A percentile compares a stretch with the other conserved stretches of the same genome.
These are phyloP conservation scores for Xylaria sp. DNA, from an alignment of 2,329 filamentous ascomycete species.

Conservation along the genomic window DNA sequence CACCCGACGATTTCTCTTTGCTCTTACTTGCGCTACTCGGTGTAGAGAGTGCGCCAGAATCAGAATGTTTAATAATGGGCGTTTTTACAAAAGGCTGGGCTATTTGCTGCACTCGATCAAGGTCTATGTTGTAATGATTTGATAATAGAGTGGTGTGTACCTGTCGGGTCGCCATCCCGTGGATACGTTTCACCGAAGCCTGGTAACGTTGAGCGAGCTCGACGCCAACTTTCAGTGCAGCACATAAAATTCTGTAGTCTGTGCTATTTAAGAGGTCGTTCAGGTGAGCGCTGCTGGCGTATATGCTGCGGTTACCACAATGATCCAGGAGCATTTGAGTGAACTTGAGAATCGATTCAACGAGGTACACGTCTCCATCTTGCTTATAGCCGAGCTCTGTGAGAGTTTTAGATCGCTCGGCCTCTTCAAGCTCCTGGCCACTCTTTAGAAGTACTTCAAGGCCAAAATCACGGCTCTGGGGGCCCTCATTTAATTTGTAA, in stretches of 20 bases:
- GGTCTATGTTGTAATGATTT: conserved; percentile 83
- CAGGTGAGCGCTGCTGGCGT: conserved; percentile 89
- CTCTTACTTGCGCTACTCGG: conserved; percentile 72
- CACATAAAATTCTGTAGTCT: conserved; percentile 79
- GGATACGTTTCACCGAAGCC: conserved; percentile 81
- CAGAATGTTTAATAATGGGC: conserved; percentile 62
- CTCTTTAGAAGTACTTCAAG: conserved; percentile 70
- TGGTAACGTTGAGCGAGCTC: conserved; percentile 93
- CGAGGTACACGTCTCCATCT: conserved; percentile 82
- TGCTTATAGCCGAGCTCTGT: conserved; percentile 69
- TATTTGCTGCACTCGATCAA: conserved; percentile 85
- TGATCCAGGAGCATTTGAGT: conserved; percentile 90
- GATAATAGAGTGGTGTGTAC: conserved; percentile 78
- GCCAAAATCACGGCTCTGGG: conserved; percentile 81
- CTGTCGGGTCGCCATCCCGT: conserved; percentile 68
- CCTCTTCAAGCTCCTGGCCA: conserved; percentile 57
- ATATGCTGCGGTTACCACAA: conserved; percentile 95
- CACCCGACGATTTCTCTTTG: conserved; percentile 72
- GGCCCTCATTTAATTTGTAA: conserved; percentile 82
- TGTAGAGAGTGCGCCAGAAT: conserved; percentile 61
- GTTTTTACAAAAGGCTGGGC: conserved; percentile 84
- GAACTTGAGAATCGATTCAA: conserved; percentile 84
- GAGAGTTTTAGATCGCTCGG: conserved; percentile 60
- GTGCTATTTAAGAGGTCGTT: conserved; percentile 91
- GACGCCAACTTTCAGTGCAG: conserved; percentile 81